Evolutionary conservation across 106 monocot species (phyloP), one percentile per base, ranked within the genome.

Genomic region (Acorus gramineus): DNA sequence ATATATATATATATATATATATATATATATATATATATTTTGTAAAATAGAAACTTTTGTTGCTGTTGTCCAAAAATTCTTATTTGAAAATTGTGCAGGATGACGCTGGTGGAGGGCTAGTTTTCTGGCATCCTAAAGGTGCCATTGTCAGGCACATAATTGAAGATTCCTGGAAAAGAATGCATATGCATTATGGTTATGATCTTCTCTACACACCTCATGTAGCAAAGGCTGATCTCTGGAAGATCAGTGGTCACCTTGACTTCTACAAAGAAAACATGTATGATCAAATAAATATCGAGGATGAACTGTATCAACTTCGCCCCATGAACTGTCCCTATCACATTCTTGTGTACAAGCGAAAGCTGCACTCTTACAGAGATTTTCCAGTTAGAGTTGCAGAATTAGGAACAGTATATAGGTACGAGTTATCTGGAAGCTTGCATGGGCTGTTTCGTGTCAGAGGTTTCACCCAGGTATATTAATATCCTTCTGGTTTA

Each of bases 71-170:
- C 28, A 28, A 28, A 28, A 28, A 28, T 28, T 28, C 28, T 28
- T 28, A 28, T 47, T 9, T 63, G 49, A 65, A 61, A 62, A n/a
- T 68, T 74, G 66, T 85, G 48, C 78, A 93, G 95, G 90, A 90
- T 69, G 95, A 86, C 53, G 95, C 95, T 44, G 95, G 95, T 69
- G 82, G 90, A 8, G 95, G 84, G 8, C 70, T 95, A 47, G 95
- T 90, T 55, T 95, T 95, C 53, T 95, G 95, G 95, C 95, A 95
- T 75, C 95, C 90, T 69, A 95, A 95, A 69, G 95, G 95, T 76
- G 84, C 90, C 42, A 84, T 81, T 11, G 55, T 95, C 54, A 77
- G 95, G 69, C 84, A 95, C 71, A 59, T 87, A 8, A 87, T 95
- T 80, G 90, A 90, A 82, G 95, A 90, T 72, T 95, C 82, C 44